These are phyloP conservation scores for Erodium trifolium DNA, from an alignment of 441 rosid genomes.

Conservation along the genomic window DNA sequence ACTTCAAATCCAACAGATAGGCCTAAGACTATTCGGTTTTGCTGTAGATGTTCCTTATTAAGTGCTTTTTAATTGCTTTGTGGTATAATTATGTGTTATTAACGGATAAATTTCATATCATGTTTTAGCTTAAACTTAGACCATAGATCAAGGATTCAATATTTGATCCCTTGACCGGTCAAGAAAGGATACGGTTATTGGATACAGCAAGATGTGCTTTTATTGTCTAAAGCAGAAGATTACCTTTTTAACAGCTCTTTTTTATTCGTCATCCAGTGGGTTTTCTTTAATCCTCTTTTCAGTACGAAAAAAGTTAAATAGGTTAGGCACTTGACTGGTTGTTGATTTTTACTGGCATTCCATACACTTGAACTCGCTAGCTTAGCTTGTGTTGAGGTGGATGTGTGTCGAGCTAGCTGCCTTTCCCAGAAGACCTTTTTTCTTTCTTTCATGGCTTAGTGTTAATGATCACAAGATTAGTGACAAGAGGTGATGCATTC, in stretches of 20 bases:
- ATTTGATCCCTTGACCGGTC: too few species aligned
- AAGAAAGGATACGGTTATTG: too few species aligned
- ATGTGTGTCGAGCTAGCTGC: background rate
- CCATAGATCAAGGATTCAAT: too few species aligned
- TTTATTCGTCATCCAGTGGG: background rate
- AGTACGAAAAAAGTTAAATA: background rate
- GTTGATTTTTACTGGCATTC: background rate
- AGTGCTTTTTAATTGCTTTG: background rate
- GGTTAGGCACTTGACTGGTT: too few species aligned
- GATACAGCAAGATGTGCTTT: background rate
- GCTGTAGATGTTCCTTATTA: background rate
- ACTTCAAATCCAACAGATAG: background rate
- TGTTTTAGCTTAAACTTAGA: too few species aligned
- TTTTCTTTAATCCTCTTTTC: background rate
- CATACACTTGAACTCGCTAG: background rate
- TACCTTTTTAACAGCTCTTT: background rate
- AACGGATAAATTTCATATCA: too few species aligned
- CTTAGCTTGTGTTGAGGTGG: conserved; percentile 1
- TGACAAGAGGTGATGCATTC: background rate
- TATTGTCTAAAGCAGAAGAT: background rate
- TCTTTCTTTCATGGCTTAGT: background rate
- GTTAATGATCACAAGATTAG: background rate
- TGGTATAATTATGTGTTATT: background rate
- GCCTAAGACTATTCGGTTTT: background rate
- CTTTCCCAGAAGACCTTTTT: background rate